Base-by-base conservation (phyloP, 148 eudicot species). In the Camellia japonica region DNA sequence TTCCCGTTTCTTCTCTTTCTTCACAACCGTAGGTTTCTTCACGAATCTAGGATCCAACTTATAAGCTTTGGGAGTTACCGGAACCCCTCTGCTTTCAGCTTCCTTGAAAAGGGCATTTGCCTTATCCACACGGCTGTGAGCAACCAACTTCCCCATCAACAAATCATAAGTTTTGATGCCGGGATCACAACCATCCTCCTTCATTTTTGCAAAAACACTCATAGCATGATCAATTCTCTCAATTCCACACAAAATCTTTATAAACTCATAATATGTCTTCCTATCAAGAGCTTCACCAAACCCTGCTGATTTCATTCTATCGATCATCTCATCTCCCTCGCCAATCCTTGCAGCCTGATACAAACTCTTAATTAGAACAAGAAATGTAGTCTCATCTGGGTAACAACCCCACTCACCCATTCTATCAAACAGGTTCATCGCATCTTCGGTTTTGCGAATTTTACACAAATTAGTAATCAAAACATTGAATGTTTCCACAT, bases 321-420 rank as follows among this genome's bases (percentile, higher is more conserved):
- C 98, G 80, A 96, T 89, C 98, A 96, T 92, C 76, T 92, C 97
- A 78, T 94, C 98, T 14, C 98, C 99, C 75, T 96, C 99, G 4
- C 94, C 97, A 47, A 91, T 66, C 85, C 98, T 90, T 0, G 94
- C 98, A 67, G 98, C 97, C 88, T 94, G 98, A 88, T 94, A 96
- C 78, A 96, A 82, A 81, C 99, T 94, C 87, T 79, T 89, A 14
- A 87, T 92, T 30, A 96, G 68, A 19, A 90, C 88, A 87, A 94
- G 88, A 84, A 90, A 92, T 3, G 95, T 94, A 0, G 87, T 87
- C 2, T 87, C 95, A 85, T 93, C 2, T 97, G 95, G 52, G 67
- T 77, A 77, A 88, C 97, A 91, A 18, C 95, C 97, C 98, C 99
- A 92, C 69, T 92, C 98, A 10, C 98, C 91, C 98, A 95, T 93